A percentile compares a stretch with the other conserved stretches of the same genome.
These are phyloP conservation scores for Boletus speciosus DNA, from an alignment of 768 basidiomycete species.

Conservation along the genomic window DNA sequence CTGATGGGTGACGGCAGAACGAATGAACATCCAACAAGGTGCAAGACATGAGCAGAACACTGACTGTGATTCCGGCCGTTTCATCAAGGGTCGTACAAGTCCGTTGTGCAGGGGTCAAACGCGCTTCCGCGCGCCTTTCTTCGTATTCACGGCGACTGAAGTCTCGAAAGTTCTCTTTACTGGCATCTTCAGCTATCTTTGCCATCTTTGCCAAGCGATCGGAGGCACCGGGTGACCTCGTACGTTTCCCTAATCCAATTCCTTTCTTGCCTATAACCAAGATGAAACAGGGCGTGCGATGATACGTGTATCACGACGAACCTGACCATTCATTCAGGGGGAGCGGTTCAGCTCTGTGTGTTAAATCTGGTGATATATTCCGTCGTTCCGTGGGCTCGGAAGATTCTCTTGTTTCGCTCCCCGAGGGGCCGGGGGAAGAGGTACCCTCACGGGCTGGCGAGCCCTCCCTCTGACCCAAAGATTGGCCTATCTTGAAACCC, in stretches of 20 bases:
- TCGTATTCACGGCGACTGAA: conserved; percentile 72
- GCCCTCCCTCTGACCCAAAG: conserved; percentile 50
- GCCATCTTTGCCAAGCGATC: conserved; percentile 74
- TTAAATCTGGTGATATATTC: conserved; percentile 4
- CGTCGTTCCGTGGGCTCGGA: conserved; percentile 2
- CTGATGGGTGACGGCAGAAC: conserved; percentile 35
- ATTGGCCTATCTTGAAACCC: conserved; percentile 85
- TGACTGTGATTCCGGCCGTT: conserved; percentile 55
- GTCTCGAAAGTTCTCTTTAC: conserved; percentile 62
- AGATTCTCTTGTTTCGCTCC: background rate
- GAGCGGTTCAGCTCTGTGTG: conserved; percentile 63
- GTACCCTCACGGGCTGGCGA: conserved; percentile 1
- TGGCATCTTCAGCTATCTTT: conserved; percentile 50
- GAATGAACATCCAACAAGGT: conserved; percentile 7
- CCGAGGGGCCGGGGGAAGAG: conserved; percentile 2
- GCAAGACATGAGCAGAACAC: conserved; percentile 1
- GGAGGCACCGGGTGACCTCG: conserved; percentile 57
- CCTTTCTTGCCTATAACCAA: conserved; percentile 65
- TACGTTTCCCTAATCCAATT: conserved; percentile 67
- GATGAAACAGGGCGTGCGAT: conserved; percentile 1
- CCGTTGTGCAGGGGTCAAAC: conserved; percentile 65
- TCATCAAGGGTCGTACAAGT: conserved; percentile 79
- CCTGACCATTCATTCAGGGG: conserved; percentile 82
- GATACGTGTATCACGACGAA: conserved; percentile 32
- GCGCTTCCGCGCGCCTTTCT: conserved; percentile 68